phyloP scores from a whole-genome alignment of 2,329 filamentous ascomycete species.

The Aplosporella prunicola region DNA sequence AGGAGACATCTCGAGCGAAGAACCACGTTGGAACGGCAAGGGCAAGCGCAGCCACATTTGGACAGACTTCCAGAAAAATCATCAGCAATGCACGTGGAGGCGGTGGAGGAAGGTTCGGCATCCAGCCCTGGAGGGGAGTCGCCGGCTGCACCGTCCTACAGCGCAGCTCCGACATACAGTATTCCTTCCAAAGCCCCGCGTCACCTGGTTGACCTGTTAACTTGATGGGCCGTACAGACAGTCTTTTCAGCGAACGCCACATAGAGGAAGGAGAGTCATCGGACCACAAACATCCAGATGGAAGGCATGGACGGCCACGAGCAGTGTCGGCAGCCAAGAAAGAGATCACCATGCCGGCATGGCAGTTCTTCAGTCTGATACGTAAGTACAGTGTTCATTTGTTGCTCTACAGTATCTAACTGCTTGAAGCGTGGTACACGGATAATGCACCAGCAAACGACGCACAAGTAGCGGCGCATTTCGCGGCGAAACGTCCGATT shows the following conservation, averaged over 20 bases:
- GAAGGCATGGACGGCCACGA: slow-evolving; percentile 24
- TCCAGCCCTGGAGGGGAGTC: slow-evolving; percentile 22
- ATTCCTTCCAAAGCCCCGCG: slow-evolving; percentile 15
- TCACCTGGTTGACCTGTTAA: slow-evolving; percentile 23
- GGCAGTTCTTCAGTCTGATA: slow-evolving; percentile 93
- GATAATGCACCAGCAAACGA: slow-evolving; percentile 55
- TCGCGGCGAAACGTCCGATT: slow-evolving; percentile 71
- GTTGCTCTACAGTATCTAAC: slow-evolving; percentile 15
- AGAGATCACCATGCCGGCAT: slow-evolving; percentile 89
- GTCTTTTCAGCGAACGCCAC: slow-evolving; percentile 40
- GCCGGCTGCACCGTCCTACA: no score
- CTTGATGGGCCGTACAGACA: slow-evolving; percentile 36
- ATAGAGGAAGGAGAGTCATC: slow-evolving; percentile 24
- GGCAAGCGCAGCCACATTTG: no score
- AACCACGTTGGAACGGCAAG: slow-evolving; percentile 37
- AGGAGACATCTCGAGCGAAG: slow-evolving; percentile 60
- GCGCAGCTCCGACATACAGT: slow-evolving; percentile 22
- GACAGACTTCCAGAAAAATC: slow-evolving; percentile 8
- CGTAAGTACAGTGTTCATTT: slow-evolving; percentile 47
- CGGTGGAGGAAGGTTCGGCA: slow-evolving; percentile 31
- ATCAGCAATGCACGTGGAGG: slow-evolving; percentile 32
- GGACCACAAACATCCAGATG: slow-evolving; percentile 38
- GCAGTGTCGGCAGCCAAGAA: slow-evolving; percentile 46
- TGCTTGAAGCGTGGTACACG: slow-evolving; percentile 68
- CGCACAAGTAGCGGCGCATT: slow-evolving; percentile 78